Evolutionary conservation across 2,329 filamentous ascomycete genomes (phyloP), one percentile per base, ranked within the genome.

Genomic region (Nemania abortiva): DNA sequence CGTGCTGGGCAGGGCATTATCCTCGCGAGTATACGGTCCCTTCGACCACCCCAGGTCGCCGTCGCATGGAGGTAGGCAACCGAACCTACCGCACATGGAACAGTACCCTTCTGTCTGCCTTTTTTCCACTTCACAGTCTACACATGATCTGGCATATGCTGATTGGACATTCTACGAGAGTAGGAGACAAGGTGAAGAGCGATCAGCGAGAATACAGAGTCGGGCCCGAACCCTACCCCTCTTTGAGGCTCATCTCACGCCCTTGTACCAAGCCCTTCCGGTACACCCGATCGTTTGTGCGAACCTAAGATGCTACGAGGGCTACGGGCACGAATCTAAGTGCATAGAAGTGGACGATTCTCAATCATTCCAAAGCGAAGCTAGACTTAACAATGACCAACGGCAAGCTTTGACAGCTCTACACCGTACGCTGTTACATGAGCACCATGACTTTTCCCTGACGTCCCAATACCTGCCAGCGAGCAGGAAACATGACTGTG

Each of bases 391-490:
- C 27, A 83, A 87, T 49, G 90, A 95, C 60, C 92, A 97, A 74
- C 97, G 93, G 91, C 92, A 97, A 72, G 91, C 92, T 0, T 80
- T 98, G 0, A 94, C 97, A 49, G 91, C 91, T 0, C 79, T 98
- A 0, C 95, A 98, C 73, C 85, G 93, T 0, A 96, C 93, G 0
- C 78, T 97, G 0, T 81, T 97, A 0, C 89, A 96, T 70, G 93
- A 97, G 69, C 92, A 95, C 65, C 91, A 95, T 66, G 93, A 95
- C 70, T 95, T 95, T 75, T 95, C 98, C 66, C 83, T 97, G 0
- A 94, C 95, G 0, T 92, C 89, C 0, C 94, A 98, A 73, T 94
- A 98, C 76, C 95, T 94, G 0, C 91, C 90, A 0, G 93, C 94
- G 0, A 92, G 13, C 15, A 2, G 24, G 2, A 54, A 18, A 34